Conservation (phyloP, 805 yeast species). For the Myxozyma monticola region DNA sequence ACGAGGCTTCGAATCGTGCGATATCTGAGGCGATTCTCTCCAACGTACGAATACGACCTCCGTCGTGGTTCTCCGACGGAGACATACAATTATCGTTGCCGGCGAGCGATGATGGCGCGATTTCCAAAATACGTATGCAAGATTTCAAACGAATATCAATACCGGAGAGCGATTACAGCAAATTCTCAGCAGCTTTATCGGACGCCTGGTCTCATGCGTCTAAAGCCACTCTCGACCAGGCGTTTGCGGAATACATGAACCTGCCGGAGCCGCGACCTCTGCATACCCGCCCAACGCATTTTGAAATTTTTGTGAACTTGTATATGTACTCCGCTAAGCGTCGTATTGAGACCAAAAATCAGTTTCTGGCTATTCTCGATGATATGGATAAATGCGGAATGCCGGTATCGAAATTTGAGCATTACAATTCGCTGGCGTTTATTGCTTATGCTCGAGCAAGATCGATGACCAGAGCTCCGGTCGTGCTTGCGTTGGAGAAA, state of each 20-base stretch:
- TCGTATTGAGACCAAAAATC: constrained; percentile 11
- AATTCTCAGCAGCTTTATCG: no score
- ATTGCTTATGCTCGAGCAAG: constrained; percentile 2
- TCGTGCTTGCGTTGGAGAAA: constrained; percentile 20
- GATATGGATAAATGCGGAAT: constrained; percentile 36
- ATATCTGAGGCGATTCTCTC: no score
- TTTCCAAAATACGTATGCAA: no score
- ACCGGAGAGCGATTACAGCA: no score
- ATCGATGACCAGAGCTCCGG: constrained; percentile 13
- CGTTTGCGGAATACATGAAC: constrained; percentile 31
- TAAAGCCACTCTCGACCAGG: constrained; percentile 1
- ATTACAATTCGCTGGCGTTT: constrained; percentile 32
- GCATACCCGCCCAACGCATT: constrained; percentile 36
- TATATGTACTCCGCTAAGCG: constrained; percentile 4
- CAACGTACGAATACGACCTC: no score
- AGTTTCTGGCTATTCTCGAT: constrained; percentile 28
- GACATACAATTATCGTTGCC: no score
- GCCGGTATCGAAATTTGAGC: constrained; percentile 39
- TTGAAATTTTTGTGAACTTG: constrained; percentile 38
- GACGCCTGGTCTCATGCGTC: no score
- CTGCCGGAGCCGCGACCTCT: constrained; percentile 42
- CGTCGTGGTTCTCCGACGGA: no score
- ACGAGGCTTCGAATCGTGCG: no score
- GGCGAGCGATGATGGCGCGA: no score
- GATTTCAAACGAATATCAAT: no score